phyloP scores from a whole-genome alignment of 345 rosid genomes.

The Citrus maxima region DNA sequence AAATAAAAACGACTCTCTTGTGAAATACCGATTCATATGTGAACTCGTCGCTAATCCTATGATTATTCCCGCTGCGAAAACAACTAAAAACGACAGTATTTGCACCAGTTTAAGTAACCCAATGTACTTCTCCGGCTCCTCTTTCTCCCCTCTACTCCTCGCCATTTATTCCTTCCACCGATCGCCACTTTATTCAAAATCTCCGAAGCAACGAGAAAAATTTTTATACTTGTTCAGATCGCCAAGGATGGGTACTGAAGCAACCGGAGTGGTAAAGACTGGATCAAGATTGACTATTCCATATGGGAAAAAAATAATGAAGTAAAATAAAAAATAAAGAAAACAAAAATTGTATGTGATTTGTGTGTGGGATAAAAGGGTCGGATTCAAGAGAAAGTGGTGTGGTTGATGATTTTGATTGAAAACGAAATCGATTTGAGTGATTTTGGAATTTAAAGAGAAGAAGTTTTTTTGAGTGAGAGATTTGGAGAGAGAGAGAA shows the following conservation, averaged over 20 bases:
- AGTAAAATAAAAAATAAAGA: too few relatives aligned
- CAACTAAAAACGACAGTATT: conserved; percentile 61
- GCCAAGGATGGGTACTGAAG: too few relatives aligned
- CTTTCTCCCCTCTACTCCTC: conserved; percentile 40
- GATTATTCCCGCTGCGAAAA: conserved; percentile 79
- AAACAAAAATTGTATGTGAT: too few relatives aligned
- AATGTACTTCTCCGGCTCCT: conserved; percentile 44
- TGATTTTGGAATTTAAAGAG: background rate
- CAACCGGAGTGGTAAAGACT: too few relatives aligned
- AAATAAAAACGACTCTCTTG: conserved; percentile 44
- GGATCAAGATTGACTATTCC: too few relatives aligned
- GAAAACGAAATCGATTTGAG: background rate
- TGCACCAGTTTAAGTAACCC: conserved; percentile 72
- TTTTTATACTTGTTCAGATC: too few relatives aligned
- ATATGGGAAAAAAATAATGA: too few relatives aligned
- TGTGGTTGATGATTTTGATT: background rate
- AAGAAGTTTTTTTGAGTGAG: background rate
- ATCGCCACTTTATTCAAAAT: background rate
- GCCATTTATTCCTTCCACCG: background rate
- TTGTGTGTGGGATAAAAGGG: too few relatives aligned
- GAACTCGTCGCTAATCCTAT: conserved; percentile 70
- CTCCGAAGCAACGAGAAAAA: too few relatives aligned
- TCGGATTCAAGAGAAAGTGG: background rate
- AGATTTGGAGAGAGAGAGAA: background rate
- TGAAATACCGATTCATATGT: conserved; percentile 59